These are phyloP conservation scores for Chloromonas sp. DNA, from an alignment of 163 green algal species.

Conservation along the genomic window DNA sequence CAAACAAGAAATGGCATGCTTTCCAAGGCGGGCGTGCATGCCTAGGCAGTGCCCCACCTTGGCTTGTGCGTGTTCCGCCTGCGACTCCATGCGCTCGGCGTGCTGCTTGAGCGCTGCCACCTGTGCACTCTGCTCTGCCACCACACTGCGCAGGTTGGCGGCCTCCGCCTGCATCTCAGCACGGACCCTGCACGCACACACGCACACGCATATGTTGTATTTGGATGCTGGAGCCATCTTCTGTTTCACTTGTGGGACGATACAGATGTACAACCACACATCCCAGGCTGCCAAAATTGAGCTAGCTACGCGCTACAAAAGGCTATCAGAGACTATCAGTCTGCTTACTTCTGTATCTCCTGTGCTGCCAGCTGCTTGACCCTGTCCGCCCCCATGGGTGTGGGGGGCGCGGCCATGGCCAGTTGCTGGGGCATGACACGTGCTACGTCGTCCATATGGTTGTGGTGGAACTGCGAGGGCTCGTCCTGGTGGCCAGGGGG, in stretches of 20 bases:
- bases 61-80: slow-evolving; percentile 14
- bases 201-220: not conserved
- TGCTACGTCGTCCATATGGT: no score
- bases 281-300: no score
- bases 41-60: not conserved
- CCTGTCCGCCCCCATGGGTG: slow-evolving; percentile 22
- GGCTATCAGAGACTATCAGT: no score
- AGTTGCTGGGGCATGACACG: not conserved
- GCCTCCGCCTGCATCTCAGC: slow-evolving; percentile 25
- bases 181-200: slow-evolving; percentile 13
- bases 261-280: no score
- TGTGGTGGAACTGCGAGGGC: no score
- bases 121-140: slow-evolving; percentile 23
- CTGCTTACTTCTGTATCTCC: slow-evolving; percentile 13
- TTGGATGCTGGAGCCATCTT: no score
- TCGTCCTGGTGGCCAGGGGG: no score
- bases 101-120: slow-evolving; percentile 34
- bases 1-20: not conserved
- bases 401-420: slow-evolving; percentile 3
- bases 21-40: not conserved
- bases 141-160: slow-evolving; percentile 28
- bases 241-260: no score
- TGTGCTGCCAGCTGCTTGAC: slow-evolving; percentile 23
- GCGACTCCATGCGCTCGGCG: slow-evolving; percentile 28
- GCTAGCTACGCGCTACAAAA: no score